phyloP scores from a whole-genome alignment of 2,329 filamentous ascomycete species.

The Diaporthe velutina region DNA sequence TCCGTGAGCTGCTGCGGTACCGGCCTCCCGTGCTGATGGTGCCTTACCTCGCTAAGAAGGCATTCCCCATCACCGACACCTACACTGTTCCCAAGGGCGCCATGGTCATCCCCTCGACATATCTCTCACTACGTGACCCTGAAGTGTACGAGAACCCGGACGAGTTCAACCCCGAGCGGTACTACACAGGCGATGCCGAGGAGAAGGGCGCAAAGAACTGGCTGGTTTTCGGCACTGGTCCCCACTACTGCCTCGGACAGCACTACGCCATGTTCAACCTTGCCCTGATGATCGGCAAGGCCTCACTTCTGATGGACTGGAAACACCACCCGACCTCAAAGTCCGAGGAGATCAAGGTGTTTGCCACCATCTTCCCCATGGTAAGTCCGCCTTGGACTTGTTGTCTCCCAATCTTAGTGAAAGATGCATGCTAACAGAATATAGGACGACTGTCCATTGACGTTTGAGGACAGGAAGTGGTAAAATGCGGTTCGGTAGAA shows the following conservation, averaged over 20 bases:
- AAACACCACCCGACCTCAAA: constrained; percentile 84
- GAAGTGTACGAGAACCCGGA: constrained; percentile 94
- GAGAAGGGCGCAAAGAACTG: constrained; percentile 91
- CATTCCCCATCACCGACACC: constrained; percentile 87
- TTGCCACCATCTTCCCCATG: constrained; percentile 97
- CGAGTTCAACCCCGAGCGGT: constrained; percentile 89
- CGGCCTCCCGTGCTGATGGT: constrained; percentile 98
- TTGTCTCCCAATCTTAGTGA: background rate
- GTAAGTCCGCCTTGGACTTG: constrained; percentile 64
- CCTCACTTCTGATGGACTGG: constrained; percentile 89
- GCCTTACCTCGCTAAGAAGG: constrained; percentile 93
- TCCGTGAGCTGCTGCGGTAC: constrained; percentile 92
- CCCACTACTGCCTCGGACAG: constrained; percentile 97
- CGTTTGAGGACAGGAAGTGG: constrained; percentile 72
- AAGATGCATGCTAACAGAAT: constrained; percentile 34
- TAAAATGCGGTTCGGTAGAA: constrained; percentile 45
- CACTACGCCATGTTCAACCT: constrained; percentile 91
- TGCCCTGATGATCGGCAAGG: constrained; percentile 91
- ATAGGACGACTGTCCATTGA: constrained; percentile 86
- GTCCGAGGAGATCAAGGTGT: constrained; percentile 97
- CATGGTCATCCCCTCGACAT: constrained; percentile 95
- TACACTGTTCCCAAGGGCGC: constrained; percentile 97
- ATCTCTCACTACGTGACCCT: constrained; percentile 90
- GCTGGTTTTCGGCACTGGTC: constrained; percentile 94
- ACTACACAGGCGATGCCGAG: constrained; percentile 91